These are phyloP conservation scores for Beauveria sp. DNA, from an alignment of 2,329 filamentous ascomycete genomes.

Conservation along the genomic window DNA sequence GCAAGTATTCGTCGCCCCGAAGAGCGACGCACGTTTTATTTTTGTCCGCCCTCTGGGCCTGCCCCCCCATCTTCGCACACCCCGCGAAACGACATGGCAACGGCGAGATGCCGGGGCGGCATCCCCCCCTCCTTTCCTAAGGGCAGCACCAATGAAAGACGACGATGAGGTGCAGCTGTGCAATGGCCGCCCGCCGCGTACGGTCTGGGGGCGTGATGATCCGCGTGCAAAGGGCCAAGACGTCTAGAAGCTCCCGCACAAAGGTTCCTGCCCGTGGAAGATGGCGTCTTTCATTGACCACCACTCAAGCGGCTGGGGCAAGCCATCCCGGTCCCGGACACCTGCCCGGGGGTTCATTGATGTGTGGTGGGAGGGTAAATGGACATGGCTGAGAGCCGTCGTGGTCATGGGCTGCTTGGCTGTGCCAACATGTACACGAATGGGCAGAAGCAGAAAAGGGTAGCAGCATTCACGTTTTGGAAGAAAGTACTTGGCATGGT, in stretches of 20 bases:
- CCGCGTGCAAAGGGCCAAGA: background rate
- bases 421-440: background rate
- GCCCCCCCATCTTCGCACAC: background rate
- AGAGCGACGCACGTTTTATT: background rate
- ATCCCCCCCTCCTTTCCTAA: background rate
- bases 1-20: background rate
- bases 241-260: background rate
- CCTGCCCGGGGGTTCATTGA: background rate
- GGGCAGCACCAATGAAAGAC: background rate
- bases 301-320: background rate
- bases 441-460: background rate
- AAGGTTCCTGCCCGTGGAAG: background rate
- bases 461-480: background rate
- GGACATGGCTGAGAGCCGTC: background rate
- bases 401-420: background rate
- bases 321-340: background rate
- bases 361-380: background rate
- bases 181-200: background rate
- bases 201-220: background rate
- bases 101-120: background rate
- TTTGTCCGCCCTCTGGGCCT: background rate
- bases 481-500: background rate
- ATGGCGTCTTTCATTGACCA: background rate
- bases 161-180: background rate
- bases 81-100: background rate